Evolutionary conservation across 768 basidiomycete species (phyloP).

Genomic region (Hygrocybe coccinea): DNA sequence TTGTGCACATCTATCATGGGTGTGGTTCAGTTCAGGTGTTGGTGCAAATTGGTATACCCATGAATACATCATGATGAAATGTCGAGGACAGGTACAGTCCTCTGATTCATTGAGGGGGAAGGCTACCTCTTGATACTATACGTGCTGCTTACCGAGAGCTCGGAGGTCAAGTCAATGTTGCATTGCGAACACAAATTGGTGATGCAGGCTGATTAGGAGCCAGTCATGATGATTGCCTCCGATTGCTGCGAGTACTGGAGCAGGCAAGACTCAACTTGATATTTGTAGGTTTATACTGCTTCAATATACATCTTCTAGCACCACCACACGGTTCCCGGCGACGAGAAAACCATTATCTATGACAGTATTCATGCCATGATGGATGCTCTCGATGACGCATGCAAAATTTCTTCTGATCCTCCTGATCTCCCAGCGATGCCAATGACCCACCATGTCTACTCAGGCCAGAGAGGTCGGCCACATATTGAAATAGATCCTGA

Average conservation of each 20-base stretch:
- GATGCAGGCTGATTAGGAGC: background rate
- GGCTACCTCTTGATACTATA: slow-evolving; percentile 19
- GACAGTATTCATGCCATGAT: slow-evolving; percentile 9
- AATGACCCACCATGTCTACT: background rate
- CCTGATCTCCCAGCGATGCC: slow-evolving; percentile 4
- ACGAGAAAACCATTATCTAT: background rate
- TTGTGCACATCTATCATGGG: no score
- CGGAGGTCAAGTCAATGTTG: slow-evolving; percentile 7
- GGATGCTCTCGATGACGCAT: slow-evolving; percentile 7
- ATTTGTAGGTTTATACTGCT: background rate
- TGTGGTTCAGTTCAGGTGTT: no score
- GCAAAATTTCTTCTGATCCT: slow-evolving; percentile 5
- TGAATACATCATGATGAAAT: no score
- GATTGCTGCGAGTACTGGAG: slow-evolving; percentile 11
- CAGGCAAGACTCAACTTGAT: slow-evolving; percentile 8
- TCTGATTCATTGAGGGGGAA: no score
- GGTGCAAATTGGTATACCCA: no score
- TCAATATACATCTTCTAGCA: background rate
- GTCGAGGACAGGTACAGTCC: no score
- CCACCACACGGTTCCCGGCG: background rate
- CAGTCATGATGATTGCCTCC: slow-evolving; percentile 9
- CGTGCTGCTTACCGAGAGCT: slow-evolving; percentile 14
- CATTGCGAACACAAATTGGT: slow-evolving; percentile 11
- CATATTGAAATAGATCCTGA: slow-evolving; percentile 20
- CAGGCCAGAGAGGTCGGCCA: slow-evolving; percentile 21